Percentiles rank a stretch among this genome's conserved stretches.
phyloP scores from a whole-genome alignment of 768 basidiomycete species.

The Suillus luteus region DNA sequence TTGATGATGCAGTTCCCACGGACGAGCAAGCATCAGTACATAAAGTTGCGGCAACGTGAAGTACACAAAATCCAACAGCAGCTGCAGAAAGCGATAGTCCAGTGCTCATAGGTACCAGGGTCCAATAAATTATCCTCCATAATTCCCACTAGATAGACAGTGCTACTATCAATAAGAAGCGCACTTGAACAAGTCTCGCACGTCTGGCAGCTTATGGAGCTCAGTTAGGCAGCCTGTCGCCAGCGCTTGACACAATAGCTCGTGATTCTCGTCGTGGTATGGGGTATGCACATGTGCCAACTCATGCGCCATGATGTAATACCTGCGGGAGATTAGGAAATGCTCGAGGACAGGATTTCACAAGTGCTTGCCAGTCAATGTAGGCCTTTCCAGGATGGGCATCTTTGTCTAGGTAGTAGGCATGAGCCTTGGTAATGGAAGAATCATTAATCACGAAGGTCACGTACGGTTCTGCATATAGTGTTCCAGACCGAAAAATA shows the following conservation, averaged over 20 bases:
- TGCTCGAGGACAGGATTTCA: neutral
- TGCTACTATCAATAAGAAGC: neutral
- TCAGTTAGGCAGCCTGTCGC: neutral
- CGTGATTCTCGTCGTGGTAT: constrained; percentile 31
- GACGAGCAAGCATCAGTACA: neutral
- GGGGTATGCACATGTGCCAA: constrained; percentile 26
- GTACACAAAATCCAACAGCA: neutral
- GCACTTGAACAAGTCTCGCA: constrained; percentile 2
- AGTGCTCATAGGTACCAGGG: neutral
- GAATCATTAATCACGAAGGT: neutral
- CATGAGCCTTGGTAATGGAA: neutral
- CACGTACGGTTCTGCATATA: constrained; percentile 16
- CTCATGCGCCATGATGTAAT: constrained; percentile 32
- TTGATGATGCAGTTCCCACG: constrained; percentile 2
- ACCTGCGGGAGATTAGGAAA: constrained; percentile 18
- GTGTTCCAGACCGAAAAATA: constrained; percentile 20
- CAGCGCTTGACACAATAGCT: constrained; percentile 18
- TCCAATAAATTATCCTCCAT: neutral
- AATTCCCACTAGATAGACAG: neutral
- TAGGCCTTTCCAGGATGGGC: neutral
- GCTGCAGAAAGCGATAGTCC: neutral
- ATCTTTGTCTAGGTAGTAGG: neutral
- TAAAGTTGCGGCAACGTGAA: neutral
- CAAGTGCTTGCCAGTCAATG: neutral
- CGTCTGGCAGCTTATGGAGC: constrained; percentile 1